Evolutionary conservation across 1,139 yeast species (phyloP), one percentile per base, ranked within the genome.

Genomic region (Entelexis sorbosivorans): DNA sequence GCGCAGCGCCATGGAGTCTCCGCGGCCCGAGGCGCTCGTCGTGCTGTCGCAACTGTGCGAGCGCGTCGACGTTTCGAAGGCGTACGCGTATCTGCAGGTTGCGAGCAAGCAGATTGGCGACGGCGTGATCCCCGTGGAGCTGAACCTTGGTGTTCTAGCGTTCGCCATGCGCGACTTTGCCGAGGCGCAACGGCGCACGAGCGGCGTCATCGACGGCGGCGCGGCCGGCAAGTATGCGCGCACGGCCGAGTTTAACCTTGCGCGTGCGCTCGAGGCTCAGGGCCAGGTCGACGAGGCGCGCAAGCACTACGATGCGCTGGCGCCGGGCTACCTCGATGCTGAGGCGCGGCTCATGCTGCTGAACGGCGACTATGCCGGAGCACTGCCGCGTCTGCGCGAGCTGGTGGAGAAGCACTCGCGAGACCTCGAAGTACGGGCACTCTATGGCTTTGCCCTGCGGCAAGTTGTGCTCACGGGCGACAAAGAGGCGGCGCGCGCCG

Each of bases 371-470:
- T 60, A 64, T 40, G 63, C 70, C 33, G 61, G 69, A 4, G 82
- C 80, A 53, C 71, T 86, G 53, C 75, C 76, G 49, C 64, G 69
- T 5, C 67, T 91, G 9, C 38, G 34, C 13, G 33, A 34, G 28
- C 67, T 88, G 52, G 67, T 69, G 3, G 66, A 73, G 34, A 74
- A 79, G 58, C 75, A 79, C 1, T 44, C 59, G 31, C 76, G 79
- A 17, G 78, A 87, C 62, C 69, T 87, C 56, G 96, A 89, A 64
- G 79, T 86, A 2, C 79, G 99, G 56, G 85, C 98, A 0, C 82
- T 91, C 59, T 86, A 83, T 66, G 94, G 95, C 34, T 93, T 97
- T 96, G 86, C 79, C 64, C 71, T 87, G 56, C 76, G 77, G 57
- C 76, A 77, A 50, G 77, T 74, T 57, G 63, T 47, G 24, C 7